Conservation (phyloP, 495 filamentous ascomycete species). For the Trichoderma virens region DNA sequence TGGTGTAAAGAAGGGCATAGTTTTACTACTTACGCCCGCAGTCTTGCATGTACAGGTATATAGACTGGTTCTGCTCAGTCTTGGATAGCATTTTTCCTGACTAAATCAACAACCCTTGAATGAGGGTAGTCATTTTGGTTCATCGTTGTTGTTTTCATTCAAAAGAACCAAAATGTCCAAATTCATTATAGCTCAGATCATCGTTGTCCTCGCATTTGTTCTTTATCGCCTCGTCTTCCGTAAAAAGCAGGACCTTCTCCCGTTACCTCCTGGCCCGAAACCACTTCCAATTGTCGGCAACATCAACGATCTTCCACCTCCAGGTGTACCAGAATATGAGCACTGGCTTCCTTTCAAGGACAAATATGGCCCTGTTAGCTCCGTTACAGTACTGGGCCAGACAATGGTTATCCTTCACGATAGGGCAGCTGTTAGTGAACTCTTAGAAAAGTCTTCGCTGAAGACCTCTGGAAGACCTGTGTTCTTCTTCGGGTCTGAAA, state of each 20-base stretch:
- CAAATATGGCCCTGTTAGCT: slow-evolving; percentile 46
- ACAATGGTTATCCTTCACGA: slow-evolving; percentile 45
- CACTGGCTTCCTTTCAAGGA: slow-evolving; percentile 48
- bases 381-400: slow-evolving; percentile 39
- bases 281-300: slow-evolving; percentile 41
- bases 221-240: neutral
- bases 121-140: no score
- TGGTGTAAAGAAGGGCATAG: no score
- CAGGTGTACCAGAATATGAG: slow-evolving; percentile 30
- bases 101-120: no score
- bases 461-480: neutral
- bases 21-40: no score
- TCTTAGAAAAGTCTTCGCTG: slow-evolving; percentile 16
- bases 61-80: no score
- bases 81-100: no score
- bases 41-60: no score
- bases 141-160: no score
- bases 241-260: neutral
- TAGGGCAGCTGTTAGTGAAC: slow-evolving; percentile 29
- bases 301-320: slow-evolving; percentile 34
- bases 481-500: neutral
- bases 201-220: neutral
- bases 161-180: neutral
- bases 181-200: neutral
- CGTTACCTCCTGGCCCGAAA: slow-evolving; percentile 41